Conservation (phyloP, 768 basidiomycete species). For the Amyloporia xantha region DNA sequence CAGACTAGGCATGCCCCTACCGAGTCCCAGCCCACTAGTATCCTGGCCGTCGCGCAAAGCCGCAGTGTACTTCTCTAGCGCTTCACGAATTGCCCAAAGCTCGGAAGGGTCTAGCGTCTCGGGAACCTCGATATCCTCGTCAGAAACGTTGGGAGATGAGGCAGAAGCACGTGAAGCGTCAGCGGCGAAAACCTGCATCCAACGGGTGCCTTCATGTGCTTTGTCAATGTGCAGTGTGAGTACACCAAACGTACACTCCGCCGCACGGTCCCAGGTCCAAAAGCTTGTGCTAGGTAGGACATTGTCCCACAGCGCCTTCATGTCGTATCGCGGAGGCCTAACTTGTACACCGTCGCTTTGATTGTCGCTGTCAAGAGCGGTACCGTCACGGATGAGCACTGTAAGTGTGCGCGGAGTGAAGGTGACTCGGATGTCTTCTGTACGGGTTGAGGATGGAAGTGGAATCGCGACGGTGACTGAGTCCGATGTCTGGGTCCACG, state of each 20-base stretch:
- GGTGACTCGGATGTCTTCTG: constrained; percentile 55
- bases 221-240: constrained; percentile 87
- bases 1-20: constrained; percentile 70
- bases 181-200: constrained; percentile 79
- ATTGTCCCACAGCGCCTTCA: constrained; percentile 69
- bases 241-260: constrained; percentile 57
- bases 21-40: constrained; percentile 54
- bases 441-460: constrained; percentile 64
- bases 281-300: constrained; percentile 75
- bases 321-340: constrained; percentile 51
- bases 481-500: constrained; percentile 87
- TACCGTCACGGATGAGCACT: constrained; percentile 45
- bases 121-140: constrained; percentile 57
- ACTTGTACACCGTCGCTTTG: constrained; percentile 12
- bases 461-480: constrained; percentile 80
- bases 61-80: constrained; percentile 81
- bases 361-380: constrained; percentile 16
- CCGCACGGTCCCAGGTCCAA: constrained; percentile 90
- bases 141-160: constrained; percentile 6
- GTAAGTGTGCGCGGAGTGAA: constrained; percentile 64
- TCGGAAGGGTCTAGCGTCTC: constrained; percentile 88
- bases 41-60: constrained; percentile 54
- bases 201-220: constrained; percentile 71
- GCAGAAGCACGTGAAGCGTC: constrained; percentile 26
- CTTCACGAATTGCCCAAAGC: constrained; percentile 69